These are phyloP conservation scores for Aspergillus felis DNA, from an alignment of 2,329 filamentous ascomycete species.

Conservation along the genomic window DNA sequence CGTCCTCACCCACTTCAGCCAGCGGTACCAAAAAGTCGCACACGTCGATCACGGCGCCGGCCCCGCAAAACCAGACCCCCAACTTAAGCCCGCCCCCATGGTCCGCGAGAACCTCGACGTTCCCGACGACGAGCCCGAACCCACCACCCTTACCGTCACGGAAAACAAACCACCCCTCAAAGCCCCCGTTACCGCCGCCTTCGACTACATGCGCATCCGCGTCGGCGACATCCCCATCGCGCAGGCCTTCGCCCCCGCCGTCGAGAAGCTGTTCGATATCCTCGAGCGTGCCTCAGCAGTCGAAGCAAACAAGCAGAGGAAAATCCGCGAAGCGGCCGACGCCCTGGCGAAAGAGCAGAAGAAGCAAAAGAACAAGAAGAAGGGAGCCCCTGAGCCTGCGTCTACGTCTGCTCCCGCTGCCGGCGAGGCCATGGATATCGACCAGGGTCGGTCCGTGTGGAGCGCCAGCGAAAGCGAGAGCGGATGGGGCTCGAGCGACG, in stretches of 20 bases:
- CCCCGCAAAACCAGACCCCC: constrained; percentile 4
- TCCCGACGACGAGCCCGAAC: constrained; percentile 25
- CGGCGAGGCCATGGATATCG: background rate
- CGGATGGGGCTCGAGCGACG: constrained; percentile 31
- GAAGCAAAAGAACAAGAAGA: constrained; percentile 15
- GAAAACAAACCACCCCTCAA: background rate
- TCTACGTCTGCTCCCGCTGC: background rate
- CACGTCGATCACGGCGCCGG: constrained; percentile 35
- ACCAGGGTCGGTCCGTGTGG: constrained; percentile 21
- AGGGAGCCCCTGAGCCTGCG: constrained; percentile 8
- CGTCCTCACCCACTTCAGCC: constrained; percentile 89
- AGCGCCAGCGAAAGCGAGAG: constrained; percentile 36
- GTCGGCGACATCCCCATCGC: constrained; percentile 56
- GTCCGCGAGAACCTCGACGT: constrained; percentile 17
- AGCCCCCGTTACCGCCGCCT: constrained; percentile 51
- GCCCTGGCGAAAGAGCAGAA: constrained; percentile 11
- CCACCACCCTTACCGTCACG: constrained; percentile 6
- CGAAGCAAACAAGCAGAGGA: constrained; percentile 21
- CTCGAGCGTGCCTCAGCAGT: constrained; percentile 30
- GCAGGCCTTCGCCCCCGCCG: constrained; percentile 54
- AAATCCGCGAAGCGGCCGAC: constrained; percentile 20
- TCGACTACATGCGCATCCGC: constrained; percentile 62
- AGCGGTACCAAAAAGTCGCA: constrained; percentile 79
- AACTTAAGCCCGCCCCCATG: constrained; percentile 1
- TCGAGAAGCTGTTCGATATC: constrained; percentile 50